Evolutionary conservation across 768 basidiomycete genomes (phyloP).

Genomic region (Phylloporus rhodoxanthus): DNA sequence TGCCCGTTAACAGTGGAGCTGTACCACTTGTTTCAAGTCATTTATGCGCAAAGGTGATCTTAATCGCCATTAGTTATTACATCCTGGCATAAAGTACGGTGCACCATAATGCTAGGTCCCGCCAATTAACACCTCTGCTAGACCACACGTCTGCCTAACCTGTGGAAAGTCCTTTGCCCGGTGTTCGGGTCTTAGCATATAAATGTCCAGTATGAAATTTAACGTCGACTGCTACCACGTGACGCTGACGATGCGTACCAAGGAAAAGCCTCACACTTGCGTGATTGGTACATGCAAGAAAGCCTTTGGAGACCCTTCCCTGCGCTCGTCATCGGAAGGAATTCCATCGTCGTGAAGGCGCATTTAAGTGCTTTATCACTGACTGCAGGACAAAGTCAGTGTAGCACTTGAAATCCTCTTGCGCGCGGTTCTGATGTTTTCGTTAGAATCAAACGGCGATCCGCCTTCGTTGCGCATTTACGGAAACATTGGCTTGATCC

Average conservation of each 20-base stretch:
- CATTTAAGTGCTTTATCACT: constrained; percentile 40
- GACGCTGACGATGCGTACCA: constrained; percentile 32
- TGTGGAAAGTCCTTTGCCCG: constrained; percentile 59
- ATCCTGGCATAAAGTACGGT: constrained; percentile 46
- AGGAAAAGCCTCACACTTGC: constrained; percentile 49
- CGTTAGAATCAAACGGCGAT: constrained; percentile 58
- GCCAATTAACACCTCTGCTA: constrained; percentile 21
- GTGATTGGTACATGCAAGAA: constrained; percentile 40
- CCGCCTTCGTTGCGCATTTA: constrained; percentile 52
- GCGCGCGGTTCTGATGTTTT: background rate
- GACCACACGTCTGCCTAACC: constrained; percentile 45
- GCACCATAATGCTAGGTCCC: background rate
- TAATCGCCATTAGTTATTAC: constrained; percentile 48
- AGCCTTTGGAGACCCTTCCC: constrained; percentile 65
- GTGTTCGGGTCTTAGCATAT: constrained; percentile 51
- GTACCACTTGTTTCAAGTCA: constrained; percentile 40
- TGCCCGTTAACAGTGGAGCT: constrained; percentile 31
- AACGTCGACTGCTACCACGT: background rate
- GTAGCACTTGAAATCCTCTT: background rate
- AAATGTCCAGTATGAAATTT: constrained; percentile 56
- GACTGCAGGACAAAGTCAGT: constrained; percentile 47
- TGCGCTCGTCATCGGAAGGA: constrained; percentile 60
- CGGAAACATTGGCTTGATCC: constrained; percentile 41
- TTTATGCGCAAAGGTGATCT: constrained; percentile 59
- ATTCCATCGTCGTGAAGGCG: constrained; percentile 40